Evolutionary conservation across 306 rosid species (phyloP), one percentile per base, ranked within the genome.

Genomic region (Hippophae rhamnoides): DNA sequence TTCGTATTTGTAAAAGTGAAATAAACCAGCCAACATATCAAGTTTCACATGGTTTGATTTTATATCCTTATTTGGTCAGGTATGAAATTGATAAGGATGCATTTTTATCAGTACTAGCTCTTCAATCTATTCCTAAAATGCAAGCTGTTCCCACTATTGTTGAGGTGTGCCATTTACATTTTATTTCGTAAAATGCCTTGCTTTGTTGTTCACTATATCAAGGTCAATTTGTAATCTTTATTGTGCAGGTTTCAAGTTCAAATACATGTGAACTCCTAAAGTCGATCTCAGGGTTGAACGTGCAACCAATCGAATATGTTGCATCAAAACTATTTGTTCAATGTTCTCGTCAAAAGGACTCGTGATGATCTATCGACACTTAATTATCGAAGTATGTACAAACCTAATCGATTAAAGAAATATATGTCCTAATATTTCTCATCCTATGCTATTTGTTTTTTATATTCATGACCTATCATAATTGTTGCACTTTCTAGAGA

Each of bases 331-430:
- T 92, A 76, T 88, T 92, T 78, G 99, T 92, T 61, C 99, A 92
- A 67, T 92, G 99, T 72, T 92, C 99, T 73, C 95, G 96, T 72
- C 99, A 92, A 77, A 88, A 83, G 96, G 93, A 66, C 96, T 92
- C 50, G 61, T 92, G 77, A 88, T 87, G 86, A 88, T 92, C 76
- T 92, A 92, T 85, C 78, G 89, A 71, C 99, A 92, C 82, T 80
- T 62, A 92, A 92, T 69, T 92, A 81, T 76, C 89, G 7, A 84
- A 86, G 98, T 90, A 87, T n/a, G n/a, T n/a, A n/a, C n/a, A n/a
- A n/a, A n/a, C n/a, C n/a, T n/a, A n/a, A n/a, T n/a, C n/a, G n/a
- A n/a, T n/a, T n/a, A n/a, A n/a, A n/a, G n/a, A n/a, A n/a, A n/a
- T n/a, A n/a, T n/a, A n/a, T n/a, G n/a, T n/a, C n/a, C n/a, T n/a